Base-by-base conservation (phyloP, 139 green algal genomes). In the Volvox reticuliferus region DNA sequence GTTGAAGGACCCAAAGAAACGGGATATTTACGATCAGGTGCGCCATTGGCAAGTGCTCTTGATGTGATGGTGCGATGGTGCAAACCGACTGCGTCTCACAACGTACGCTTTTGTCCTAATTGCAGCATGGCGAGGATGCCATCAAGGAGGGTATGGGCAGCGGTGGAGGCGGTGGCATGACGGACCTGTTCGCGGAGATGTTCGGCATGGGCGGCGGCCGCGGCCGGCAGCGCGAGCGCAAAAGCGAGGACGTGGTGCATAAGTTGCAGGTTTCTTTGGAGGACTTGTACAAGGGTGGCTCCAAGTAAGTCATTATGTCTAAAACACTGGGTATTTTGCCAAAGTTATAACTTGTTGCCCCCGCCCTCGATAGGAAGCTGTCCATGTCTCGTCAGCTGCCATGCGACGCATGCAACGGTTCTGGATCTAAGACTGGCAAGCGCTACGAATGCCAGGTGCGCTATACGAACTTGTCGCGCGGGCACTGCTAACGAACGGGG, bases 121-220 rank as follows among this genome's bases (percentile, higher is more conserved):
- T 91, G 93, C 95, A 99, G 96, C 99, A 99, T 93, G 98, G 98
- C n/a, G 98, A 99, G 93, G 98, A 99, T 68, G 98, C 97, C 0
- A 91, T 99, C 61, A 99, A 99, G 94, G 98, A 99, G 91, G 98
- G 97, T 78, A 97, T 98, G 93, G 96, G 94, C 30, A 92, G 90
- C 55, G 97, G 96, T 36, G 95, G 90, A 35, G 97, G 96, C 44
- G 95, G 93, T 32, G 95, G 96, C 76, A 98, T 99, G 93, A 88
- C 92, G 9, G 98, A 99, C 92, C 97, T 99, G 50, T 99, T 99
- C 90, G 97, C 99, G 76, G 93, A 98, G 26, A 97, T 96, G 71
- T 97, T 97, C 82, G 96, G 96, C 24, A 95, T 95, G 24, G 92
- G 95, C 36, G 95, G 96, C 65, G 97, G 98, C 33, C 93, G 95